Base-by-base conservation (phyloP, 176 grass and related monocot species). In the Oryza nivara region DNA sequence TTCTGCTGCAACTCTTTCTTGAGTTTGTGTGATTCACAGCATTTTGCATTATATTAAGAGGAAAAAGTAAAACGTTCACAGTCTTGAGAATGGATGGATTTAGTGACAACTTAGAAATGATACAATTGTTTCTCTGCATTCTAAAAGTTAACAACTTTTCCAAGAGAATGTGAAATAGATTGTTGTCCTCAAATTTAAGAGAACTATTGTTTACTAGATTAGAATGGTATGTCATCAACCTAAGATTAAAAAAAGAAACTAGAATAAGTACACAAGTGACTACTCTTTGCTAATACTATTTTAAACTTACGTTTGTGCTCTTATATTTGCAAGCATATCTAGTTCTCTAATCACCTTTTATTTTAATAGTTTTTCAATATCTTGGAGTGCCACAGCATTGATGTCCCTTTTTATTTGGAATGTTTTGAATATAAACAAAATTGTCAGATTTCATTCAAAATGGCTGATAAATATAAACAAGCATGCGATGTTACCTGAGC, bases 401-500 rank as follows among this genome's bases (percentile, higher is more conserved):
- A 47, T 47, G 2, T 70, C 5, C 15, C 6, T 23, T 17, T 38
- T 38, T 38, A 12, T 75, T 49, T 52, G 30, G 8, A 68, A 79
- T 0, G 40, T 73, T 43, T 16, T 23, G 5, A 51, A 67, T 56
- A 34, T 15, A 86, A 51, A 23, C 11, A 52, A 36, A 58, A 34
- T 20, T 43, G 47, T n/a, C 14, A n/a, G n/a, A 74, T 68, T 67
- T 22, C 34, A 68, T 36, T 68, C 32, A 58, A 75, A 43, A 12
- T 58, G 25, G 68, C 58, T 43, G 15, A 0, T 6, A 13, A 44
- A 19, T 40, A 23, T 36, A 66, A 75, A 16, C 94, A 58, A 78
- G 95, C 90, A 51, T 92, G 95, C 60, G 36, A 38, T 38, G 36
- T 72, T 92, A 97, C 95, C 85, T 94, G 95, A 70, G 92, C 88